phyloP scores from a whole-genome alignment of 352 stramenopile species.

The Achlya hypogyna region DNA sequence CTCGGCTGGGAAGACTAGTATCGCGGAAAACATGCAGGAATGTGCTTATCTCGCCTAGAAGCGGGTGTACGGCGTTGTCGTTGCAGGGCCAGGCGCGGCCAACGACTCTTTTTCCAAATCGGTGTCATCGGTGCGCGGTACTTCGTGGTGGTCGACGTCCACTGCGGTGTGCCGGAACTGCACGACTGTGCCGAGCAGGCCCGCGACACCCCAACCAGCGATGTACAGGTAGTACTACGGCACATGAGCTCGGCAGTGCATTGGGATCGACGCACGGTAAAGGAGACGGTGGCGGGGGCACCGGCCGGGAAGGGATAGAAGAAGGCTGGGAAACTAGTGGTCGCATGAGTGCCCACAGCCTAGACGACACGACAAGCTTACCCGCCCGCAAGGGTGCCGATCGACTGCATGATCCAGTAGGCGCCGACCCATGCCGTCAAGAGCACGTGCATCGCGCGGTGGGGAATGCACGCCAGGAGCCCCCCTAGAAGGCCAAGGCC shows the following conservation, averaged over 20 bases:
- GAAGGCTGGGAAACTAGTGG: slow-evolving; percentile 11
- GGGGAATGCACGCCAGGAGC: not conserved
- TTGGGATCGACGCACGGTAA: not conserved
- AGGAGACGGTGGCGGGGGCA: not conserved
- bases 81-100: too few species aligned
- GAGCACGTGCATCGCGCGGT: slow-evolving; percentile 3
- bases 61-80: too few species aligned
- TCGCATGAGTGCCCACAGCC: not conserved
- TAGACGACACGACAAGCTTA: not conserved
- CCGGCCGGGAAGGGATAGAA: slow-evolving; percentile 12
- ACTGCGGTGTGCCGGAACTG: not conserved
- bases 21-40: too few species aligned
- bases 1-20: slow-evolving; percentile 68
- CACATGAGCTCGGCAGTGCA: not conserved
- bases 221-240: slow-evolving; percentile 20
- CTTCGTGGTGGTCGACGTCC: not conserved
- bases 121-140: not conserved
- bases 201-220: not conserved
- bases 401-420: slow-evolving; percentile 12
- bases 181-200: slow-evolving; percentile 1
- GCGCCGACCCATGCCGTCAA: slow-evolving; percentile 16
- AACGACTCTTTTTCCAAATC: slow-evolving; percentile 18
- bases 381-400: slow-evolving; percentile 11
- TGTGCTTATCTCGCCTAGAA: too few species aligned
- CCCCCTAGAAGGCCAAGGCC: not conserved